A percentile compares a stretch with the other conserved stretches of the same genome.
Conservation (phyloP, 2,329 filamentous ascomycete species). For the Setomelanomma holmii region DNA sequence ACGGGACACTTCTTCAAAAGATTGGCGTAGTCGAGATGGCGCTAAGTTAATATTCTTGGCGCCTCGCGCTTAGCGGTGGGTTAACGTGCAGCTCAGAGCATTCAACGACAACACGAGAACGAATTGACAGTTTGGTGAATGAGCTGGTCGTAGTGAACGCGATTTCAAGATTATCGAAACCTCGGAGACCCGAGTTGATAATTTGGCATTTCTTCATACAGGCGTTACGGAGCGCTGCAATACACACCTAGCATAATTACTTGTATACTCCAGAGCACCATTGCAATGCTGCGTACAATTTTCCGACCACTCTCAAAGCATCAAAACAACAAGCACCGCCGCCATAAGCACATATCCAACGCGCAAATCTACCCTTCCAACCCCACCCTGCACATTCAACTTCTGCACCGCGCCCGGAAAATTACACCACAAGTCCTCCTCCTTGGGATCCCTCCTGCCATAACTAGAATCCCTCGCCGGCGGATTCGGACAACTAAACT, state of each 20-base stretch:
- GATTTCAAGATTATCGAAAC: too few species aligned
- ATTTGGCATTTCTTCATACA: too few species aligned
- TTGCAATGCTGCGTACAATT: neutral
- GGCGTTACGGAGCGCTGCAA: too few species aligned
- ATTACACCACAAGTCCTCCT: constrained; percentile 44
- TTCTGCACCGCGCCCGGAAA: constrained; percentile 52
- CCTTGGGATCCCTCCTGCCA: constrained; percentile 25
- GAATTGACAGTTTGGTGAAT: too few species aligned
- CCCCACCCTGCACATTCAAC: constrained; percentile 37
- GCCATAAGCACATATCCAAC: constrained; percentile 12
- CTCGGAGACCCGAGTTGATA: too few species aligned
- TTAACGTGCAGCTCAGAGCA: too few species aligned
- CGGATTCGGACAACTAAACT: constrained; percentile 74
- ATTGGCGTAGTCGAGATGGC: too few species aligned
- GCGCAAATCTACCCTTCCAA: constrained; percentile 1
- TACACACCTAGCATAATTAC: neutral
- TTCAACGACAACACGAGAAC: too few species aligned
- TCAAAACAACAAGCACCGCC: constrained; percentile 6
- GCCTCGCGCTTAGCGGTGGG: too few species aligned
- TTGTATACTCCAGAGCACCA: neutral
- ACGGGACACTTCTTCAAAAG: too few species aligned
- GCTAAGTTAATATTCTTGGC: too few species aligned
- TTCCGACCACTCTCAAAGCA: neutral
- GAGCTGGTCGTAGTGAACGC: too few species aligned
- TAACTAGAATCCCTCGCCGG: constrained; percentile 28